phyloP scores from a whole-genome alignment of 495 filamentous ascomycete genomes.

The Hypoxylon lenormandii region DNA sequence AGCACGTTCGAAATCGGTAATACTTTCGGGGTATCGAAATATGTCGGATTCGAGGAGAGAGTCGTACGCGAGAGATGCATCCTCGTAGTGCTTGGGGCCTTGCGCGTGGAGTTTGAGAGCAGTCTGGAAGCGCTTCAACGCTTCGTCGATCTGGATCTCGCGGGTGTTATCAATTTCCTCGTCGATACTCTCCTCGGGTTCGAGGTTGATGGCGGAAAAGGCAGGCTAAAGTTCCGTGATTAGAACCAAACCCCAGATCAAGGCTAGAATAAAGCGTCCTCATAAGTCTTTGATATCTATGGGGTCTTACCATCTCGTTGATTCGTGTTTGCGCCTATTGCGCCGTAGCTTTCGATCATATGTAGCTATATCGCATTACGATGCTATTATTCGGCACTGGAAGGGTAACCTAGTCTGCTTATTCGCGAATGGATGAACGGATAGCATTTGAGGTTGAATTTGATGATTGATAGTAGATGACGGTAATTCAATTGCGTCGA shows the following conservation, averaged over 20 bases:
- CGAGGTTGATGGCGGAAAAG: constrained; percentile 89
- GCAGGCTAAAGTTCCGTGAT: constrained; percentile 58
- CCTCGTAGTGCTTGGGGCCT: constrained; percentile 76
- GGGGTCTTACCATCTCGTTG: constrained; percentile 41
- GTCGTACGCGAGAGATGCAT: constrained; percentile 85
- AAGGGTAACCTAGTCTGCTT: background rate
- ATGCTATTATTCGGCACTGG: background rate
- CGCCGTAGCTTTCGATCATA: constrained; percentile 9
- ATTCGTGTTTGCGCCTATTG: constrained; percentile 17
- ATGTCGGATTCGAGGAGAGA: constrained; percentile 90
- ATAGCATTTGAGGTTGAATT: too few relatives aligned
- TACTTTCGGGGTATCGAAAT: constrained; percentile 86
- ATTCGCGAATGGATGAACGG: background rate
- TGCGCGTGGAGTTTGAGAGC: constrained; percentile 92
- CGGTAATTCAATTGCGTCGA: too few relatives aligned
- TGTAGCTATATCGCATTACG: constrained; percentile 18
- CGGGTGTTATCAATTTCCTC: constrained; percentile 94
- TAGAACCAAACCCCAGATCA: background rate
- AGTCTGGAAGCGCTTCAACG: constrained; percentile 91
- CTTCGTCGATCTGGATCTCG: constrained; percentile 96
- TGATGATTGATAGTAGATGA: too few relatives aligned
- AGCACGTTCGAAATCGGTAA: constrained; percentile 78
- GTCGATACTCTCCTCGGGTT: constrained; percentile 87
- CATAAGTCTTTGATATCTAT: constrained; percentile 41
- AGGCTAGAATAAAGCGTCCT: background rate